phyloP scores from a whole-genome alignment of 2,329 filamentous ascomycete genomes.

The Claviceps fusiformis region DNA sequence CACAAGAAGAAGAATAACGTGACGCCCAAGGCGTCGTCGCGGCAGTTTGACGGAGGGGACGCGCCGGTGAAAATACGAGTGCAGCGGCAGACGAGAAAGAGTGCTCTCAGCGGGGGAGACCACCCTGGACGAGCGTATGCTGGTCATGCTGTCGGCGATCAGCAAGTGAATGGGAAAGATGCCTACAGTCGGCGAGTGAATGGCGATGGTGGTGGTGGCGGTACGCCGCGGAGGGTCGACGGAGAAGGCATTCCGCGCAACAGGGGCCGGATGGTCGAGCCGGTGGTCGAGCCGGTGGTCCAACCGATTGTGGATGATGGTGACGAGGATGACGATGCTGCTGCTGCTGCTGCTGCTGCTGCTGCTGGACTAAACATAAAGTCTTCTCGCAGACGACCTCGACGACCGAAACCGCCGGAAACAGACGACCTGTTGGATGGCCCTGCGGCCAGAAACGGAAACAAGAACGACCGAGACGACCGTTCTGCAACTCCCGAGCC shows the following conservation, averaged over 20 bases:
- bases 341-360: not conserved
- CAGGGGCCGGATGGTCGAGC: not conserved
- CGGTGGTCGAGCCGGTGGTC: not conserved
- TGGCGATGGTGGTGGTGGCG: not conserved
- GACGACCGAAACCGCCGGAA: constrained; percentile 23
- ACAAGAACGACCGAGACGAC: not conserved
- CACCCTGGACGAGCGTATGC: not conserved
- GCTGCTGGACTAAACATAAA: constrained; percentile 2
- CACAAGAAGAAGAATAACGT: not conserved
- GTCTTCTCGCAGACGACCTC: constrained; percentile 26
- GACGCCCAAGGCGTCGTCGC: not conserved
- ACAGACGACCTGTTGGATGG: constrained; percentile 2
- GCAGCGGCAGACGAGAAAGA: not conserved
- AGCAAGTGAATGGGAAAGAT: not conserved
- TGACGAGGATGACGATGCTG: not conserved
- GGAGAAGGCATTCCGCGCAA: not conserved
- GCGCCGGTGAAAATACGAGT: not conserved
- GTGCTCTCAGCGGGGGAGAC: not conserved
- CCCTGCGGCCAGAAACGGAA: not conserved
- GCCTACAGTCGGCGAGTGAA: not conserved
- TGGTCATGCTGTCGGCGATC: not conserved
- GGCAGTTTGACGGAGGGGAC: not conserved
- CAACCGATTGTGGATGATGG: not conserved
- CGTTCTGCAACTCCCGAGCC: not conserved
- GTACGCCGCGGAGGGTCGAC: not conserved